Base-by-base conservation (phyloP, 2,329 filamentous ascomycete genomes). In the Ascochyta viciae-villosae region DNA sequence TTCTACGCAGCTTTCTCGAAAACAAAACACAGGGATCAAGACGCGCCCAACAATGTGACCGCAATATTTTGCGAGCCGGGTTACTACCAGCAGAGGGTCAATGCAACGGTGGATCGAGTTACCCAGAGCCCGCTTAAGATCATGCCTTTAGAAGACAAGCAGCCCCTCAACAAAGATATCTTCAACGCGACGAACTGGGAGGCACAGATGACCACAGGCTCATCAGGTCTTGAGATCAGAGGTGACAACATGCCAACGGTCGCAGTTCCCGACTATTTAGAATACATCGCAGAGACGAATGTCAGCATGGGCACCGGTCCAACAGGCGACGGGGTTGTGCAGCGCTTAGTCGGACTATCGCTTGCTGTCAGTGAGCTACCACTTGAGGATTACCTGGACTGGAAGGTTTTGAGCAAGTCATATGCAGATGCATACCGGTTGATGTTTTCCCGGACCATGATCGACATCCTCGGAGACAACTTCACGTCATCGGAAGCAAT, bases 21-120 rank as follows among this genome's bases (percentile, higher is more conserved):
- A 13, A 66, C 61, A 29, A 63, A 68, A 38, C 15, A 41, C 7
- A 53, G 38, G 10, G 49, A 16, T 0, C 27, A 50, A 3, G 67
- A 70, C 27, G 56, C 63, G 0, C 53, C 60, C 1, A 50, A 63
- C 0, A 58, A 68, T 2, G 58, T 65, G 0, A 68, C 71, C 1
- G 44, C 54, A 0, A 46, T 74, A 1, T 74, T 60, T 26, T 74
- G 71, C 10, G 13, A 35, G 8, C 61, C 69, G 0, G 60, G 31
- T 0, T 87, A 85, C 51, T 80, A 76, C 44, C 71, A 75, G n/a
- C 81, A 84, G 35, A 12, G 70, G 0, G 81, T 83, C 0, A 64
- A 68, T 0, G 78, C 80, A 0, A 80, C 74, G 0, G 71, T 86
- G 1, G 61, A 70, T 10, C 29, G 29, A 1, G 0, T 9, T 0